Evolutionary conservation across 768 basidiomycete species (phyloP).

Genomic region (Macrolepiota dolichaula): DNA sequence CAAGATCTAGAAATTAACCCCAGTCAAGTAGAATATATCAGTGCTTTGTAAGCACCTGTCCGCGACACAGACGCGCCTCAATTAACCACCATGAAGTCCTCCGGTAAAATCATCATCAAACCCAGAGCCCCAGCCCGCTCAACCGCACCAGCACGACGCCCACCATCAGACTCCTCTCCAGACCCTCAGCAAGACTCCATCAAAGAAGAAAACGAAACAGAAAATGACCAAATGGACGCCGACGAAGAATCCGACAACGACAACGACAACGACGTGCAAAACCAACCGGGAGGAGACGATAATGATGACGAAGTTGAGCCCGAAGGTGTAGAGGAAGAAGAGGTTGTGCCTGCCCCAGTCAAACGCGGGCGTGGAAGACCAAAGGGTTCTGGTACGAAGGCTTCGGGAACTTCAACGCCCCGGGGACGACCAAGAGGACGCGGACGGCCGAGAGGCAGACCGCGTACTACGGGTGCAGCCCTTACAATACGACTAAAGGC

Average conservation of each 20-base stretch:
- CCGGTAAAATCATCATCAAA: slow-evolving; percentile 51
- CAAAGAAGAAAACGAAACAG: slow-evolving; percentile 25
- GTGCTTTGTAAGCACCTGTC: neutral
- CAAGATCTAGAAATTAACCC: too few species aligned
- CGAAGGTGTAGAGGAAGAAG: slow-evolving; percentile 30
- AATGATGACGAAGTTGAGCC: slow-evolving; percentile 21
- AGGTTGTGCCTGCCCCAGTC: slow-evolving; percentile 21
- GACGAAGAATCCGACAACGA: slow-evolving; percentile 16
- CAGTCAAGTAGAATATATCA: too few species aligned
- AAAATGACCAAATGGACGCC: slow-evolving; percentile 30
- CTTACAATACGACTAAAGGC: slow-evolving; percentile 30
- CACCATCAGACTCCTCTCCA: slow-evolving; percentile 18
- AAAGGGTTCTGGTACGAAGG: slow-evolving; percentile 2
- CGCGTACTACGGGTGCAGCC: slow-evolving; percentile 21
- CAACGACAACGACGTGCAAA: slow-evolving; percentile 25
- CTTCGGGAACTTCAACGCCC: slow-evolving; percentile 7
- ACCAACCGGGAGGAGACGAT: slow-evolving; percentile 18
- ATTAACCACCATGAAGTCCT: slow-evolving; percentile 12
- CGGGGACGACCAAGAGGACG: slow-evolving; percentile 29
- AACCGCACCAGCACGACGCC: slow-evolving; percentile 17
- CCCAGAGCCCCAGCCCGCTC: slow-evolving; percentile 28
- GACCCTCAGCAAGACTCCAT: slow-evolving; percentile 22
- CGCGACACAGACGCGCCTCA: neutral
- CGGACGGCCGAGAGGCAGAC: slow-evolving; percentile 23
- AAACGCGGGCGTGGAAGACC: slow-evolving; percentile 13